These are phyloP conservation scores for Avena insularis DNA, from an alignment of 176 grass and related monocot species.

Conservation along the genomic window DNA sequence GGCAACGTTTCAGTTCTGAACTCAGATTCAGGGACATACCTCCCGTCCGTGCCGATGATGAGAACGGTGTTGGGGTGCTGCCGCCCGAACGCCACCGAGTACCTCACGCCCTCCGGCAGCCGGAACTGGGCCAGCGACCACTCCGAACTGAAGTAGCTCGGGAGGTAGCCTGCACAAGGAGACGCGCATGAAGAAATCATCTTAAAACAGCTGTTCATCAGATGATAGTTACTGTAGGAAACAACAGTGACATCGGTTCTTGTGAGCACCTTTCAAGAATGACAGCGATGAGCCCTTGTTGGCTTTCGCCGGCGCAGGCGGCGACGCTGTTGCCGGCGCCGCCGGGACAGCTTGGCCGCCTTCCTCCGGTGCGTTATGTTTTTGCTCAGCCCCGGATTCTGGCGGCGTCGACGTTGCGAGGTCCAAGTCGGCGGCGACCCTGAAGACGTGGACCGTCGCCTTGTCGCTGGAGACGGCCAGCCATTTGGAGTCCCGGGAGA, in stretches of 20 bases:
- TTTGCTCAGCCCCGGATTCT: background rate
- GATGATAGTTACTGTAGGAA: background rate
- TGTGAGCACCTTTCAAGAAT: slow-evolving; percentile 3
- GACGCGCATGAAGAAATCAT: background rate
- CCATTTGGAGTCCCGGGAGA: slow-evolving; percentile 74
- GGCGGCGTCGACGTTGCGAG: slow-evolving; percentile 2
- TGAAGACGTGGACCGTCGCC: slow-evolving; percentile 82
- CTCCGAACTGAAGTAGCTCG: slow-evolving; percentile 68
- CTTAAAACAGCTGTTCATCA: too few relatives aligned
- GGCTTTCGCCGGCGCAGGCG: background rate
- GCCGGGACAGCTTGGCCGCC: background rate
- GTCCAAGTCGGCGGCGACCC: slow-evolving; percentile 43
- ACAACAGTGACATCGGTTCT: background rate
- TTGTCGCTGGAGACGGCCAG: slow-evolving; percentile 77
- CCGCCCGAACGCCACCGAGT: slow-evolving; percentile 67
- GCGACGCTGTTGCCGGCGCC: background rate
- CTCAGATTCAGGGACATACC: slow-evolving; percentile 41
- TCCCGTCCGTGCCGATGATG: slow-evolving; percentile 82
- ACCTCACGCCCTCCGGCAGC: slow-evolving; percentile 59
- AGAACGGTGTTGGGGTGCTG: slow-evolving; percentile 56
- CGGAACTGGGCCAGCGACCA: slow-evolving; percentile 69
- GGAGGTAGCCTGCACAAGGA: slow-evolving; percentile 52
- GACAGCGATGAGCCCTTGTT: slow-evolving; percentile 8
- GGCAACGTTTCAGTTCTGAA: background rate
- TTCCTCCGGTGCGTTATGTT: background rate